Evolutionary conservation across 805 yeast genomes (phyloP), one percentile per base, ranked within the genome.

Genomic region (Ogataea chonburiensis): DNA sequence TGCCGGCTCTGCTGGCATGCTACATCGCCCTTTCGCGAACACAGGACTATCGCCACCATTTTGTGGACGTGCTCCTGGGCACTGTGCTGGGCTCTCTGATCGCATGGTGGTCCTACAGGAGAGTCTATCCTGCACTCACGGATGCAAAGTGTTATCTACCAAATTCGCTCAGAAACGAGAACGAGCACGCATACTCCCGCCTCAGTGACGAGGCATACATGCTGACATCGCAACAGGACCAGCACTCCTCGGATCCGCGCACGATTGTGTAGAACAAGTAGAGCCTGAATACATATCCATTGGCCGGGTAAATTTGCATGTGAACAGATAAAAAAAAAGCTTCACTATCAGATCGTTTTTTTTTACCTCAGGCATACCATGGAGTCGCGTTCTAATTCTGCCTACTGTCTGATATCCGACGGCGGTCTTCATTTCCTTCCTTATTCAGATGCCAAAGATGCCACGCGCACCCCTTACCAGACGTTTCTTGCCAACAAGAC

Each of bases 31-130:
- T 86, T 28, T 78, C 93, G 24, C 73, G 98, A 51, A 86, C 96
- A 1, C 82, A 84, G 52, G 98, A 91, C 61, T 89, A 89, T 62
- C 73, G 97, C 57, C 98, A 91, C 55, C 98, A 91, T 61, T 87
- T 86, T 55, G 67, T 85, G 12, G 98, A 91, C 60, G 82, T 93
- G 1, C 49, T 83, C 2, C 53, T 81, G 11, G 98, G 98, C 3
- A 67, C 83, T 18, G 12, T 67, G 1, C 54, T 91, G 3, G 98
- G 98, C 1, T 45, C 63, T 4, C 40, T 65, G 3, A 61, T 81
- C 21, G 91, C 89, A 0, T 64, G 62, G 59, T 70, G 75, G 70
- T 63, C 75, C 17, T 81, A 80, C 47, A 58, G 70, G 47, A 61
- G 81, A 22, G 59, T 70, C 27, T 80, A 71, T 60, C 83, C 83